phyloP scores from a whole-genome alignment of 192 early-diverging fungal species.

The Lunasporangiospora selenospora region DNA sequence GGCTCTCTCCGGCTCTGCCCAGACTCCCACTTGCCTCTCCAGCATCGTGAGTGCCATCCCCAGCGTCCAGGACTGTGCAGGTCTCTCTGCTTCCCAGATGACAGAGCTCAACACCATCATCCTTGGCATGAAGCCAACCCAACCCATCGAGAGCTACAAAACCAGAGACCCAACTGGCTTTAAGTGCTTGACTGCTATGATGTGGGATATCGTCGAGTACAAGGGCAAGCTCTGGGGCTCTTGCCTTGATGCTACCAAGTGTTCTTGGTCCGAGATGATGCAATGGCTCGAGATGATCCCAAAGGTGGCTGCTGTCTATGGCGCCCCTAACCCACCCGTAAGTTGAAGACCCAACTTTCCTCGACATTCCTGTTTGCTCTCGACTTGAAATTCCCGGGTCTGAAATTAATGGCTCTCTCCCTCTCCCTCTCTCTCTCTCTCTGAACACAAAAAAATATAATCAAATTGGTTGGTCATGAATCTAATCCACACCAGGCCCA shows the following conservation, averaged over 20 bases:
- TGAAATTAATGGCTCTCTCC: no score
- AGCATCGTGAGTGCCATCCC: constrained; percentile 24
- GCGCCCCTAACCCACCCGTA: constrained; percentile 25
- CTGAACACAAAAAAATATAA: no score
- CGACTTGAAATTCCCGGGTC: no score
- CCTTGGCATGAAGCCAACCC: not conserved
- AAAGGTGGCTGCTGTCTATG: constrained; percentile 22
- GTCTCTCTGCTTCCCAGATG: constrained; percentile 6
- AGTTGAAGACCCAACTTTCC: no score
- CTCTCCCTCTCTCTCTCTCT: no score
- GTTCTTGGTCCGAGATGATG: constrained; percentile 45
- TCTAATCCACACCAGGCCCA: no score
- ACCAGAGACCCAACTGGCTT: constrained; percentile 13
- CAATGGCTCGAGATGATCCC: constrained; percentile 44
- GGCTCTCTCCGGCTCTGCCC: constrained; percentile 6
- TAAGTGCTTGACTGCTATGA: constrained; percentile 15
- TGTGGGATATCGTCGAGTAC: constrained; percentile 43
- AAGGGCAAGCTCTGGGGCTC: constrained; percentile 29
- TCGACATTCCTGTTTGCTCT: no score
- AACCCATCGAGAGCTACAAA: not conserved
- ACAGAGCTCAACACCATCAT: constrained; percentile 18
- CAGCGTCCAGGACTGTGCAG: constrained; percentile 3
- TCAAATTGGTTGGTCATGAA: no score
- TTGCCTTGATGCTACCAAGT: constrained; percentile 8
- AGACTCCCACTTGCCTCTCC: constrained; percentile 16